Evolutionary conservation across 208 protist genomes (phyloP).

Genomic region (Acanthamoeba royreba): DNA sequence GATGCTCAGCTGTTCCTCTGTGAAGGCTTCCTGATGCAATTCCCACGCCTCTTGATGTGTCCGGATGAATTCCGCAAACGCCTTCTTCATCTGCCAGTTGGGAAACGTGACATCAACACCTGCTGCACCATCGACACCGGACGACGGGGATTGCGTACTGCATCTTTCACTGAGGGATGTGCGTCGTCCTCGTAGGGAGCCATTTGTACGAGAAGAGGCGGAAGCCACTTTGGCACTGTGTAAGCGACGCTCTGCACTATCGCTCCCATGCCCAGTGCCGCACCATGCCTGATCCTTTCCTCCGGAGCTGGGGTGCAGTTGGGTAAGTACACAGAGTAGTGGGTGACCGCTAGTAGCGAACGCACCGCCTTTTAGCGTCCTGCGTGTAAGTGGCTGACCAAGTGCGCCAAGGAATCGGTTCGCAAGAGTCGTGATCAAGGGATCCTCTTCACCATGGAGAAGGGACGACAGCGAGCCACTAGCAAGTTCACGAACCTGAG

Average conservation of each 20-base stretch:
- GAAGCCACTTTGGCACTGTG: background rate
- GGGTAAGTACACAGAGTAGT: background rate
- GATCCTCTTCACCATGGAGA: background rate
- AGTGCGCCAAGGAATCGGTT: background rate
- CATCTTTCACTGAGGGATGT: background rate
- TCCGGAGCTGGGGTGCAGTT: background rate
- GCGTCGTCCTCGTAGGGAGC: background rate
- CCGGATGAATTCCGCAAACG: background rate
- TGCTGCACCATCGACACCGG: no score
- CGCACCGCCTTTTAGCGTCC: background rate
- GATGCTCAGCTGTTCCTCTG: background rate
- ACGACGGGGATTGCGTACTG: background rate
- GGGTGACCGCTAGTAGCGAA: background rate
- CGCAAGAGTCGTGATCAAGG: background rate
- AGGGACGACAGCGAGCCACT: background rate
- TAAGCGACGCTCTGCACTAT: background rate
- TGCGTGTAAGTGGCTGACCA: background rate
- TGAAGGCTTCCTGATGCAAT: slow-evolving; percentile 4
- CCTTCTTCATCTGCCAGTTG: background rate
- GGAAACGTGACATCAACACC: background rate
- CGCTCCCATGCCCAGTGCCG: background rate
- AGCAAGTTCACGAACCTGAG: background rate
- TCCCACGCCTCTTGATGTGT: slow-evolving; percentile 4
- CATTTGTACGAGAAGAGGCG: background rate
- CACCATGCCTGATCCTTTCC: background rate